Percentiles rank a stretch among this genome's conserved stretches.
Conservation (phyloP, 2,329 filamentous ascomycete genomes). For the Sarocladiaceae sp. region DNA sequence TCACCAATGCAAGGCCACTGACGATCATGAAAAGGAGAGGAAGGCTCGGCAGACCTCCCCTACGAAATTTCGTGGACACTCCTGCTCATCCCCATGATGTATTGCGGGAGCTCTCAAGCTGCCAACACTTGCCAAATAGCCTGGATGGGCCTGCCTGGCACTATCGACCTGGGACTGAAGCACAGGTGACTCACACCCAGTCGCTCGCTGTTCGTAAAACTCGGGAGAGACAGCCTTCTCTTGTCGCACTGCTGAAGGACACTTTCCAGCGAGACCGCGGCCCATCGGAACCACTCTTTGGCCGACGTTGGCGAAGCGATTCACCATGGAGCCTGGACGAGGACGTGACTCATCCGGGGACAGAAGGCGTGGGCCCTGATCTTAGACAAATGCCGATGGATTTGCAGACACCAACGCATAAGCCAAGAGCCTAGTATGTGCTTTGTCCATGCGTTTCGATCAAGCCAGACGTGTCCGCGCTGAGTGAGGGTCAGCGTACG, state of each 20-base stretch:
- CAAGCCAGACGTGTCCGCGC: constrained; percentile 9
- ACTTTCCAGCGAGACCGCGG: background rate
- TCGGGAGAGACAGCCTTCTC: background rate
- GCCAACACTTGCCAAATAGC: background rate
- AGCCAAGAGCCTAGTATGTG: constrained; percentile 8
- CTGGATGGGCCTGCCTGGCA: background rate
- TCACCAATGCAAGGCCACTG: constrained; percentile 16
- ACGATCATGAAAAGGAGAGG: constrained; percentile 29
- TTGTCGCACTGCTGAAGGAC: background rate
- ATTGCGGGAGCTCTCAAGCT: background rate
- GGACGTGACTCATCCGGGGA: no score
- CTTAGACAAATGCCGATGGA: background rate
- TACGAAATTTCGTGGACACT: background rate
- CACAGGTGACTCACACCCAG: background rate
- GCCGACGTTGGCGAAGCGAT: background rate
- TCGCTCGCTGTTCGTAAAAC: background rate
- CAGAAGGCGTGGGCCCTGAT: background rate
- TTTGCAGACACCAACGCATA: background rate
- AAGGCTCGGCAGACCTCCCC: background rate
- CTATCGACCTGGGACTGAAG: background rate
- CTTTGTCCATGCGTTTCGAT: constrained; percentile 14
- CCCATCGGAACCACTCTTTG: background rate
- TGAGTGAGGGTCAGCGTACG: constrained; percentile 10
- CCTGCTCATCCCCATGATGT: no score
- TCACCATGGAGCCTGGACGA: background rate